Base-by-base conservation (phyloP, 768 basidiomycete species). In the Rhodotorula paludigena region DNA sequence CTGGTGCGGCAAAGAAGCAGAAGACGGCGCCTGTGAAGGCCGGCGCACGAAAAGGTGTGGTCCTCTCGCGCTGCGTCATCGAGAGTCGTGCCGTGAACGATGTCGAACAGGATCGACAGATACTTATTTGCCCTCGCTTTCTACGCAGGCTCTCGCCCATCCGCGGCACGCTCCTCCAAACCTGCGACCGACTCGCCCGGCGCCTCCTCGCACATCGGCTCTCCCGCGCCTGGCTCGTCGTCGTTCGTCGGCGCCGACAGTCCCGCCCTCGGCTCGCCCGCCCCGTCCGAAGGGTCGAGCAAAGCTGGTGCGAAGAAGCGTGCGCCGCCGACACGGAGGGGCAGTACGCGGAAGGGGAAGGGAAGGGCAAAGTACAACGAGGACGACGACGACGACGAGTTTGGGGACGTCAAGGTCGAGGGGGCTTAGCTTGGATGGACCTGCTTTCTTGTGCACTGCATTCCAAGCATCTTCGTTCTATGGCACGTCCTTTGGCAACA, bases 171-270 rank as follows among this genome's bases (percentile, higher is more conserved):
- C 25, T 42, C 61, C 61, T 30, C 53, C 44, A 5, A 42, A 33
- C 2, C 32, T 25, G 21, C 48, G 7, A 28, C 38, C 30, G 48
- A 16, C 16, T 38, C 59, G 1, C 39, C 60, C 32, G 25, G 23
- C 41, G 39, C 41, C 25, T 54, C 42, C 32, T 61, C 60, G 10
- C 60, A 41, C 51, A 33, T 52, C 14, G 32, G 36, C 36, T 49
- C 58, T 23, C 30, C 30, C 25, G 36, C 36, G 16, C 25, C 58
- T 0, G 25, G 41, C 41, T 23, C 45, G 2, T 16, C n/a, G 23
- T 32, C 58, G 33, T 9, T 33, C 20, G 20, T 30, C 38, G 2
- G 30, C 28, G 18, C 52, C 32, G 30, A 16, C 53, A 36, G 14
- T 9, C 33, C 42, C 21, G 18, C 21, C 47, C 23, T 15, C 18